Evolutionary conservation across 352 stramenopile species (phyloP).

Genomic region (Albugo candida): DNA sequence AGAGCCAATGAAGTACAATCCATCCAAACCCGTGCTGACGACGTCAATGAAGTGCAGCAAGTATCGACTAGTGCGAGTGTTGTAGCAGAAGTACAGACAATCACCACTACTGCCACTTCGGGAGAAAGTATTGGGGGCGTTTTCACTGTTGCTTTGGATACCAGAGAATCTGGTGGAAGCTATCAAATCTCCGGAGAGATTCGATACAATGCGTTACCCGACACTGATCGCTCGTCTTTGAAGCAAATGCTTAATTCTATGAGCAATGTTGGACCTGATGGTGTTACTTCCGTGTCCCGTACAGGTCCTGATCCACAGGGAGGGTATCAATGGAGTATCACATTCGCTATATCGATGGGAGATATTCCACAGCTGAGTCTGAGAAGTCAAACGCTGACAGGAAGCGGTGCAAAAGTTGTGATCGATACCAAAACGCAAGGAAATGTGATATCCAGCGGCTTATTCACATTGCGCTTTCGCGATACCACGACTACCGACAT

Average conservation of each 20-base stretch:
- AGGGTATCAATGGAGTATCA: conserved; percentile 86
- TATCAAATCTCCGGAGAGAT: conserved; percentile 86
- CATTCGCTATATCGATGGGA: conserved; percentile 47
- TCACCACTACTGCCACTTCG: conserved; percentile 69
- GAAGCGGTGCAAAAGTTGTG: conserved; percentile 42
- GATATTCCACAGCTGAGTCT: conserved; percentile 40
- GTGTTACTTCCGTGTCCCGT: conserved; percentile 37
- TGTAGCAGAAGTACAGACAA: conserved; percentile 49
- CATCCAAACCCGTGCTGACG: conserved; percentile 62
- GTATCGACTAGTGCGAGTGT: conserved; percentile 54
- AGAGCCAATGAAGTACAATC: conserved; percentile 88
- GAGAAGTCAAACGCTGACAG: conserved; percentile 42
- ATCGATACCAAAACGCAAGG: conserved; percentile 33
- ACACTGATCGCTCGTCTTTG: conserved; percentile 25
- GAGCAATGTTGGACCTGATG: conserved; percentile 37
- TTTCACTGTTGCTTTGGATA: conserved; percentile 86
- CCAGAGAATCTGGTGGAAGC: conserved; percentile 59
- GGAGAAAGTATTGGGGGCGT: conserved; percentile 70
- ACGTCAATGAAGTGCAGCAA: conserved; percentile 81
- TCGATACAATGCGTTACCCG: conserved; percentile 45
- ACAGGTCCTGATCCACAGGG: conserved; percentile 52
- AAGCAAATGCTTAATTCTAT: conserved; percentile 63
- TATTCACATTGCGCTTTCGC: conserved; percentile 83
- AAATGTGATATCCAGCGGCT: conserved; percentile 58
- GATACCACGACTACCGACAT: conserved; percentile 79